Evolutionary conservation across 495 filamentous ascomycete genomes (phyloP), one percentile per base, ranked within the genome.

Genomic region (Collariella sp.): DNA sequence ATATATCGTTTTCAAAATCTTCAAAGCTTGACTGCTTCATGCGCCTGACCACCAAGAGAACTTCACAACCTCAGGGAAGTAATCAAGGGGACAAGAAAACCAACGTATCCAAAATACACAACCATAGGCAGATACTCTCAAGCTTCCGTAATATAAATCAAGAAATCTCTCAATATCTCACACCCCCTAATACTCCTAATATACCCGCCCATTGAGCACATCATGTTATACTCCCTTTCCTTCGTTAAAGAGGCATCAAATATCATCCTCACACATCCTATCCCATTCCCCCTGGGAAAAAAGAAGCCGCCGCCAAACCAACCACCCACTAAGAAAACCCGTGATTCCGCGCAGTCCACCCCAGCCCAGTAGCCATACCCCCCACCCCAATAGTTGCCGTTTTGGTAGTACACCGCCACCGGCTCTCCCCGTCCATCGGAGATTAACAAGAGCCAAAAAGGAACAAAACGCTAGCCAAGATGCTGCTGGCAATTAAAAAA

Each of bases 211-310:
- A 31, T 31, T 9, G 26, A 31, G 9, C 26, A 31, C 26, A 5
- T 31, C 26, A 9, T 31, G 45, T 47, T 5, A n/a, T 12, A 33
- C 36, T 33, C n/a, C 39, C 46, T 7, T 36, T 36, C 31, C 46
- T 18, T 48, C 46, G 46, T 48, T 36, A 18, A n/a, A 36, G 33
- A 48, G 46, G 46, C 46, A 38, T 48, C 29, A 35, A 18, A 48
- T n/a, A 48, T 18, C 11, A 15, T 48, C 46, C 22, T 48, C 10
- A 11, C 33, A 15, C 46, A 26, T 2, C 46, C 19, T 35, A 12
- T 23, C 46, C 46, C 12, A 16, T 19, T 31, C 9, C 19, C 44
- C 46, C 18, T 5, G 18, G 6, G 3, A 9, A 3, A 34, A 13
- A 13, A 15, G 10, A 36, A 16, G 18, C 26, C 26, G 18, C 26